phyloP scores from a whole-genome alignment of 495 filamentous ascomycete species.

The Aspergillus bridgeri region DNA sequence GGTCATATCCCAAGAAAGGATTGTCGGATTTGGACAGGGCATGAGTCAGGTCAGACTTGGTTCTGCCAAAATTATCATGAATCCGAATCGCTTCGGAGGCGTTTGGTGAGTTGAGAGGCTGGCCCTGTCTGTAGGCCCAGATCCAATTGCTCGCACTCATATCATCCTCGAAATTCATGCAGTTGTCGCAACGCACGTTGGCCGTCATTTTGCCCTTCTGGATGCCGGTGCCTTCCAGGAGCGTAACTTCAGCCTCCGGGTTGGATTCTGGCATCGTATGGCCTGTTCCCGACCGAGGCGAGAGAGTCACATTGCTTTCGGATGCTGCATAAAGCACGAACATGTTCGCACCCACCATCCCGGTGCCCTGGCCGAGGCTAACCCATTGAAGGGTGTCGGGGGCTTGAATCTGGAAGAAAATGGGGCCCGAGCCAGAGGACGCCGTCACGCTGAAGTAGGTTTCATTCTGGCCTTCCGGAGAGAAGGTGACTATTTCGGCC shows the following conservation, averaged over 20 bases:
- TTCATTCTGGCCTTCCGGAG: conserved; percentile 20
- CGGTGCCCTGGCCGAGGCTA: conserved; percentile 57
- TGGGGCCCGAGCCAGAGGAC: conserved; percentile 28
- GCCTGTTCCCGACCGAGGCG: conserved; percentile 53
- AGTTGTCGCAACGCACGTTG: conserved; percentile 59
- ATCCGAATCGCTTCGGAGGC: conserved; percentile 46
- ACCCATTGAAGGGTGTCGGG: conserved; percentile 61
- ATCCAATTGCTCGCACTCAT: conserved; percentile 59
- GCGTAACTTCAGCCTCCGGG: conserved; percentile 42
- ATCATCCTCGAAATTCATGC: conserved; percentile 53
- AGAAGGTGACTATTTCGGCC: conserved; percentile 28
- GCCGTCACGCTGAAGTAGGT: conserved; percentile 36
- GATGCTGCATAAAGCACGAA: conserved; percentile 61
- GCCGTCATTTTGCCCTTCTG: conserved; percentile 53
- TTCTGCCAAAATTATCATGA: conserved; percentile 53
- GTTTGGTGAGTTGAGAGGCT: conserved; percentile 52
- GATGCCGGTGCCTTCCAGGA: conserved; percentile 62
- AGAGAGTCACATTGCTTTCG: conserved; percentile 60
- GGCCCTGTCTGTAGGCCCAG: conserved; percentile 58
- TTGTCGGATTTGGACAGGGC: conserved; percentile 52
- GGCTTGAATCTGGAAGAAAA: conserved; percentile 65
- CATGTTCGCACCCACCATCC: conserved; percentile 63
- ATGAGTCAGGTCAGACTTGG: conserved; percentile 52
- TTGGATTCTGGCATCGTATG: conserved; percentile 54
- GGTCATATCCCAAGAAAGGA: conserved; percentile 46